Evolutionary conservation across 257 asterid species (phyloP).

Genomic region (Ocimum tenuiflorum): DNA sequence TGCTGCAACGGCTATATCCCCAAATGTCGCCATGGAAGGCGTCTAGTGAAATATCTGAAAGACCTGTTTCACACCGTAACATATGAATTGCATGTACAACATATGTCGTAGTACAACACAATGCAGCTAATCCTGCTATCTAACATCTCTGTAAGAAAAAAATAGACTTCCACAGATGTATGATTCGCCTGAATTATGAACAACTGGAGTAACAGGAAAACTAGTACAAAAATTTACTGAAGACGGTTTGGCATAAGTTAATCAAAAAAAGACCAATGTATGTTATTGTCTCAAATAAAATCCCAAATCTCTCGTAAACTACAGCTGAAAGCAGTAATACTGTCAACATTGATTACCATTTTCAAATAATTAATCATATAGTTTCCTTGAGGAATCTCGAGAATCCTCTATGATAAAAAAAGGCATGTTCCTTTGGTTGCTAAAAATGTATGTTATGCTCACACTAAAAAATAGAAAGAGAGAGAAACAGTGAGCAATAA

Average conservation of each 20-base stretch:
- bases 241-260: neutral
- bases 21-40: conserved; percentile 54
- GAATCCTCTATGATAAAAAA: conserved; percentile 11
- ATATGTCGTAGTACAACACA: neutral
- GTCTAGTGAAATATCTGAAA: conserved; percentile 21
- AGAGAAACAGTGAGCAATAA: neutral
- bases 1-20: conserved; percentile 79
- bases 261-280: neutral
- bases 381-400: neutral
- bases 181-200: neutral
- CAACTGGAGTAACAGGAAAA: neutral
- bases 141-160: neutral
- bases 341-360: neutral
- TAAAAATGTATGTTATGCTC: too few relatives aligned
- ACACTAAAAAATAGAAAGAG: too few relatives aligned
- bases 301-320: neutral
- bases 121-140: neutral
- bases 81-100: conserved; percentile 8
- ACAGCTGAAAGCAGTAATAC: neutral
- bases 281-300: neutral
- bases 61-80: conserved; percentile 27
- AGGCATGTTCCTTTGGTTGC: too few relatives aligned
- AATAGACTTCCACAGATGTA: neutral
- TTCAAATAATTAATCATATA: neutral
- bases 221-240: neutral